Evolutionary conservation across 768 basidiomycete species (phyloP).

Genomic region (Filobasidium wieringae): DNA sequence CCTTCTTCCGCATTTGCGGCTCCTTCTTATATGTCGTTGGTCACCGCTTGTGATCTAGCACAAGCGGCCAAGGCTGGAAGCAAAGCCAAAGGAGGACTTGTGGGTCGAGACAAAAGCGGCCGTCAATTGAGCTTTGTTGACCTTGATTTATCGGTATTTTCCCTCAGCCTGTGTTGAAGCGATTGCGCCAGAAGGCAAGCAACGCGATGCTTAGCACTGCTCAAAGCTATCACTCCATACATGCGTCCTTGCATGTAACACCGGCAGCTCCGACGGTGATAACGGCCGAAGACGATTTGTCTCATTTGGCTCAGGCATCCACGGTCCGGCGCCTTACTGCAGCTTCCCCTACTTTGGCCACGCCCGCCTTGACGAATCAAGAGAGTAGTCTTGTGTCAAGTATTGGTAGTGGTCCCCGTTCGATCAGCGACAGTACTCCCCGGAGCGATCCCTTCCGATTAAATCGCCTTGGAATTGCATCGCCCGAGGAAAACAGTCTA

Average conservation of each 20-base stretch:
- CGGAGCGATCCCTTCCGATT: not conserved
- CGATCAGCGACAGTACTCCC: not conserved
- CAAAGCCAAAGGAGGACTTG: constrained; percentile 32
- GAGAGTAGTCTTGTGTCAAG: not conserved
- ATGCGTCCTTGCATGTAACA: not conserved
- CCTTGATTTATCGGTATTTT: not conserved
- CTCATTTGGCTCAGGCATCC: constrained; percentile 24
- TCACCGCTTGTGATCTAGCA: constrained; percentile 34
- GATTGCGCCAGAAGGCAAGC: constrained; percentile 29
- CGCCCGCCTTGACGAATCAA: constrained; percentile 1
- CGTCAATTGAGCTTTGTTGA: too few relatives aligned
- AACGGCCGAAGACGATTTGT: constrained; percentile 26
- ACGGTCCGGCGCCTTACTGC: constrained; percentile 22
- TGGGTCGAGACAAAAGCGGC: not conserved
- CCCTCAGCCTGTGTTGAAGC: constrained; percentile 21
- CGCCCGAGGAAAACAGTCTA: not conserved
- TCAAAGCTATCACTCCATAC: not conserved
- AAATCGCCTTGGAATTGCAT: not conserved
- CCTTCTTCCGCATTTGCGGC: constrained; percentile 30
- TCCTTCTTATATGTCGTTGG: constrained; percentile 31
- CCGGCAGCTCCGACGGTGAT: not conserved
- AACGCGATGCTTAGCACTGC: constrained; percentile 20
- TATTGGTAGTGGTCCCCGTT: not conserved
- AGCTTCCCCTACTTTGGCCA: constrained; percentile 8
- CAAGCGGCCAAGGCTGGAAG: constrained; percentile 30